Base-by-base conservation (phyloP, 306 rosid genomes). In the Hippophae rhamnoides region DNA sequence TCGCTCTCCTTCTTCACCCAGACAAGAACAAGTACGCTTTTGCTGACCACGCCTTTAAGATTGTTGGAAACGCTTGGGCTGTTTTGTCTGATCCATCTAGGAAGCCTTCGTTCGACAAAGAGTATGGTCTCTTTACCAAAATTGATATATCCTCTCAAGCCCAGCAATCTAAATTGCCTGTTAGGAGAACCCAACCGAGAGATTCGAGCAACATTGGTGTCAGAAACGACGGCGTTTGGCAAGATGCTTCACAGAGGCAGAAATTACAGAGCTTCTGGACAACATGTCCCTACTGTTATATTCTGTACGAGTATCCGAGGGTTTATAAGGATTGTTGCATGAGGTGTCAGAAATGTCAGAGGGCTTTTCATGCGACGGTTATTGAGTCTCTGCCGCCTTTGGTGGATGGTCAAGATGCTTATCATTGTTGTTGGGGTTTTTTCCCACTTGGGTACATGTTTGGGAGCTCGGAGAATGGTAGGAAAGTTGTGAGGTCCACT, bases 231-330 rank as follows among this genome's bases (percentile, higher is more conserved):
- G 38, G 38, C 38, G 38, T 31, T 31, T 31, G 38, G 38, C 38
- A 31, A 31, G 38, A 31, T 31, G 38, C 38, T 31, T 31, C 38
- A 31, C 52, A 57, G 10, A 74, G 87, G 61, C 46, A 61, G 57
- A 79, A 80, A 25, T 41, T 78, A 44, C 58, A 54, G 56, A 84
- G 68, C 27, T 93, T 93, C 76, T 93, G 99, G 99, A 93, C 97
- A 13, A 81, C 87, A n/a, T 93, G 99, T 14, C 97, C 99, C 0
- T 93, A 93, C 76, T 93, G 99, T 57, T 93, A 74, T 52, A 60
- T 62, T 5, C 23, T 93, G 74, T 93, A 74, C 42, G 95, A 93
- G 79, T 93, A 84, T 58, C 81, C 84, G 41, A 68, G 74, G 74
- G 84, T 75, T 59, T 93, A 82, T 56, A 89, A 86, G 72, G 86